phyloP scores from a whole-genome alignment of 1,139 yeast species.

The Pichiaceae sp. region DNA sequence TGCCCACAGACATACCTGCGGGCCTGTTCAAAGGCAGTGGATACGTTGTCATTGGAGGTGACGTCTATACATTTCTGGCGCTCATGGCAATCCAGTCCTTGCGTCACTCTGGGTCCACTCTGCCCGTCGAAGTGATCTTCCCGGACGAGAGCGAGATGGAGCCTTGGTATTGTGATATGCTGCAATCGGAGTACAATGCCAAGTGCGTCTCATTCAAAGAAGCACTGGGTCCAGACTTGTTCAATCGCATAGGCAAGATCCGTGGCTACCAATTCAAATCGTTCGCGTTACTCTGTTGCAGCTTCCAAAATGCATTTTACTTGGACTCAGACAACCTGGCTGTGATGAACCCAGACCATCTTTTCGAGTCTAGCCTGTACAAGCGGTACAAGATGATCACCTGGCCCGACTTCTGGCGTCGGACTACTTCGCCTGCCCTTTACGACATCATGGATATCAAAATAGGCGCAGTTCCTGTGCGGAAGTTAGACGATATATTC shows the following conservation, averaged over 20 bases:
- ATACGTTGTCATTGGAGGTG: conserved; percentile 59
- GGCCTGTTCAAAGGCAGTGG: conserved; percentile 37
- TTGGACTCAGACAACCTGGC: conserved; percentile 66
- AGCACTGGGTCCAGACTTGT: conserved; percentile 15
- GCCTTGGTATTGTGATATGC: conserved; percentile 35
- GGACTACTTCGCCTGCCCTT: conserved; percentile 51
- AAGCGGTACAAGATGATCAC: conserved; percentile 31
- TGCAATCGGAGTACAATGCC: conserved; percentile 35
- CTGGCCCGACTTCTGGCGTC: conserved; percentile 72
- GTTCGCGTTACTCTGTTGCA: conserved; percentile 52
- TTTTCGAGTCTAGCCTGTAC: conserved; percentile 33
- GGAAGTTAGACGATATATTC: conserved; percentile 22
- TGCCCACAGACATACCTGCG: conserved; percentile 10
- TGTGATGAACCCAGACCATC: conserved; percentile 42
- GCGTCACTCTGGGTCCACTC: conserved; percentile 40
- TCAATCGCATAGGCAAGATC: conserved; percentile 21
- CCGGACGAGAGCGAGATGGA: conserved; percentile 43
- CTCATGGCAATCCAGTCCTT: conserved; percentile 42
- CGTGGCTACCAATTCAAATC: conserved; percentile 57
- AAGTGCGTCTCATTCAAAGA: conserved; percentile 27
- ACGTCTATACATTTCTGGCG: conserved; percentile 44
- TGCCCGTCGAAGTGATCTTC: conserved; percentile 55
- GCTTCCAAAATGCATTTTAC: conserved; percentile 50
- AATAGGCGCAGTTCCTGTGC: conserved; percentile 22
- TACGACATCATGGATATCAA: conserved; percentile 45